Evolutionary conservation across 2,329 filamentous ascomycete species (phyloP).

Genomic region (Fusarium veterinarium): DNA sequence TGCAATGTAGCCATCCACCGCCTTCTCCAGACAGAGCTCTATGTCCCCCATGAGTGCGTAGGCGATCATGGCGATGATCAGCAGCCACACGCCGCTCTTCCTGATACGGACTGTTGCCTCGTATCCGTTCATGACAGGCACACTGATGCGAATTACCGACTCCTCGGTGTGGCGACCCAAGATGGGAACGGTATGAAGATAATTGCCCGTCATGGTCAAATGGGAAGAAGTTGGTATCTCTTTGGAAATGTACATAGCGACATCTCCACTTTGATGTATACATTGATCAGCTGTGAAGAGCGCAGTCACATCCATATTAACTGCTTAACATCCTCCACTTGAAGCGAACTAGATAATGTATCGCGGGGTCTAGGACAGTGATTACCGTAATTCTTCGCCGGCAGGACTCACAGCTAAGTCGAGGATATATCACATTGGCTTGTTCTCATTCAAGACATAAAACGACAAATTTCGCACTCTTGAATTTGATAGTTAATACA

Average conservation of each 20-base stretch:
- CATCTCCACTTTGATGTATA: neutral
- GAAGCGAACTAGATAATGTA: no score
- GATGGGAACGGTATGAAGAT: no score
- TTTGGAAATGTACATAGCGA: neutral
- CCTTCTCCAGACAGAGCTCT: neutral
- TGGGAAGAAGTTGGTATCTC: neutral
- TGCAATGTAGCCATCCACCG: neutral
- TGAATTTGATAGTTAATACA: fast-evolving
- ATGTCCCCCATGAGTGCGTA: neutral
- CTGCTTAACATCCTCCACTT: fast-evolving
- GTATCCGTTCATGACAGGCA: constrained; percentile 2
- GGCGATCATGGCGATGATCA: neutral
- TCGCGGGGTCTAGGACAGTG: fast-evolving
- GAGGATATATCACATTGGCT: neutral
- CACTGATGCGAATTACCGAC: neutral
- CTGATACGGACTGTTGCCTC: neutral
- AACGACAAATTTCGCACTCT: fast-evolving
- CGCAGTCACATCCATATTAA: neutral
- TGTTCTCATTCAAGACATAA: fast-evolving
- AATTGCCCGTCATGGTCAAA: no score
- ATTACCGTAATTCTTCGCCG: neutral
- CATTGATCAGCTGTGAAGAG: neutral
- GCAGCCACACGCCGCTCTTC: neutral
- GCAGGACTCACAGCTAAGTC: no score
- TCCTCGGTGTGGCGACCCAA: no score